phyloP scores from a whole-genome alignment of 768 basidiomycete genomes.

The Boletus insuetus region DNA sequence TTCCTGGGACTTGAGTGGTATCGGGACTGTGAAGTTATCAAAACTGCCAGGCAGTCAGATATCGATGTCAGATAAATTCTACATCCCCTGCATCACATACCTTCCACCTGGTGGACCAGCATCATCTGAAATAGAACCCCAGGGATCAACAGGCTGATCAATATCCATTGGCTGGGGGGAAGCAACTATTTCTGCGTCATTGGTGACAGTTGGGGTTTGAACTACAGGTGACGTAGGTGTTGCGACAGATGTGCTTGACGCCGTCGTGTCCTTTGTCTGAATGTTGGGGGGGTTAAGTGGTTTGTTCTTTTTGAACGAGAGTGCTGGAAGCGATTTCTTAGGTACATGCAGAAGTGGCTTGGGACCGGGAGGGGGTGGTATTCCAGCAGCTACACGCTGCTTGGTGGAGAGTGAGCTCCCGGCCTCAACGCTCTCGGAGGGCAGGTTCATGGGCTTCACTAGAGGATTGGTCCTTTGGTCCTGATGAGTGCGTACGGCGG shows the following conservation, averaged over 20 bases:
- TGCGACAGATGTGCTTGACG: background rate
- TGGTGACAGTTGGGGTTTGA: background rate
- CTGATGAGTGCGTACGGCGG: slow-evolving; percentile 26
- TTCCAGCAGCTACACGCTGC: slow-evolving; percentile 43
- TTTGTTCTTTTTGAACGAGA: slow-evolving; percentile 46
- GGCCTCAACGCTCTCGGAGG: slow-evolving; percentile 21
- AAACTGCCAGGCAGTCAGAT: background rate
- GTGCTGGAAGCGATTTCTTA: slow-evolving; percentile 27
- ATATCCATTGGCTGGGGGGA: slow-evolving; percentile 25
- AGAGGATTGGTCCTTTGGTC: slow-evolving; percentile 30
- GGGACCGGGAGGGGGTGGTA: slow-evolving; percentile 35
- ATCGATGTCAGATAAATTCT: background rate
- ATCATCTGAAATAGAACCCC: slow-evolving; percentile 11
- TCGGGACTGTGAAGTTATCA: slow-evolving; percentile 1
- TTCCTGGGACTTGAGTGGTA: slow-evolving; percentile 19
- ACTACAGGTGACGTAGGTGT: slow-evolving; percentile 13
- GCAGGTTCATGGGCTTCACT: slow-evolving; percentile 31
- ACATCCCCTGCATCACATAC: slow-evolving; percentile 9
- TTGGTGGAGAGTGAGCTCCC: slow-evolving; percentile 49
- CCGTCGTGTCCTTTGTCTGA: slow-evolving; percentile 15
- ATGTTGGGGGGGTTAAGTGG: slow-evolving; percentile 4
- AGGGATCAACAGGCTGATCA: slow-evolving; percentile 14
- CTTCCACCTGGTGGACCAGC: background rate
- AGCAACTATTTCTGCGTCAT: background rate
- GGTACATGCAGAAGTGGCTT: slow-evolving; percentile 30